Base-by-base conservation (phyloP, 768 basidiomycete species). In the Auricularia cornea region DNA sequence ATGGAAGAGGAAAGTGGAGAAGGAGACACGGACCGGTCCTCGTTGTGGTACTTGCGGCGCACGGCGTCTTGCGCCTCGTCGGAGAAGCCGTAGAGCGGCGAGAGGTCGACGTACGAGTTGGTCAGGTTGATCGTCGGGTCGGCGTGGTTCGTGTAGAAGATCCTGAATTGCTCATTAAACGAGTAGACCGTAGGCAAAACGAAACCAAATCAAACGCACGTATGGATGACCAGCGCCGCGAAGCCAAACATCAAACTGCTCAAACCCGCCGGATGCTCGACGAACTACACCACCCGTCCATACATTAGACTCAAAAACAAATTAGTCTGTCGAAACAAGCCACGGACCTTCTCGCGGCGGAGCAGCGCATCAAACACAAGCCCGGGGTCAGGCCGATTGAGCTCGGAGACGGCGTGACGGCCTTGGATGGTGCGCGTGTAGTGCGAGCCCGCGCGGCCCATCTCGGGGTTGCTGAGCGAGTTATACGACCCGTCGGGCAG, bases 401-500 rank as follows among this genome's bases (percentile, higher is more conserved):
- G 69, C 40, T 72, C 70, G 0, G 81, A 76, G 32, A 80, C 65
- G 10, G 77, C 76, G 40, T 73, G 72, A 59, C 77, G 75, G 31
- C 75, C 77, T 65, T 79, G 81, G 1, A 84, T 83, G 64, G 78
- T 81, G 11, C 84, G 76, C 0, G 84, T 79, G 67, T 89, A 90
- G 11, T 88, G 87, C 29, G 80, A 76, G 33, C 83, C 80, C 3
- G 85, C 86, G 68, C 76, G 80, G 28, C 88, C 87, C 35, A 87
- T 73, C 32, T 79, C 74, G 0, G 87, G 87, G 38, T 74, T 69
- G 14, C 81, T 72, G 6, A 80, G 78, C 68, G 81, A 86, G 71
- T 88, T 85, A 64, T 83, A 79, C 26, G 83, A 81, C 18, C 85
- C 87, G 70, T 89, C 83, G 0, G 82, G 80, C 14, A 79, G 74